Conservation (phyloP, 305 asterid species). For the Fraxinus nigra region DNA sequence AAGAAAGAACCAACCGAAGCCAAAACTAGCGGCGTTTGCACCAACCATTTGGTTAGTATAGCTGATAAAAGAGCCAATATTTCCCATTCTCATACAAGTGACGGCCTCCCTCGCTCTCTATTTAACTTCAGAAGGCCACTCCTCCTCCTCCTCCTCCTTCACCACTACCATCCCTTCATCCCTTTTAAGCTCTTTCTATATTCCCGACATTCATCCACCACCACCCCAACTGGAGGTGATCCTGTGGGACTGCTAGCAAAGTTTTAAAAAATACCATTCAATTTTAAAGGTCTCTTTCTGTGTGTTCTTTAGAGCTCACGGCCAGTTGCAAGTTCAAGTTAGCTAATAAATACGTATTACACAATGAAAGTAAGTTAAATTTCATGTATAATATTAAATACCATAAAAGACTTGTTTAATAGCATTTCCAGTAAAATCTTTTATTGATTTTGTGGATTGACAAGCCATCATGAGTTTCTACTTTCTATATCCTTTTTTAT, state of each 20-base stretch:
- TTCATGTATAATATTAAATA: not conserved
- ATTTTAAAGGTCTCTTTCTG: not conserved
- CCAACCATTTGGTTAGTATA: constrained; percentile 38
- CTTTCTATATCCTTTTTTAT: not conserved
- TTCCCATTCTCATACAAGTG: constrained; percentile 37
- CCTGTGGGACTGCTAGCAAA: not conserved
- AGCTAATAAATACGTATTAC: not conserved
- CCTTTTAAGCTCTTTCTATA: not conserved
- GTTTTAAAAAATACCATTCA: not conserved
- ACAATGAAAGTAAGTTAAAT: not conserved
- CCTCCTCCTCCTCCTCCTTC: not conserved
- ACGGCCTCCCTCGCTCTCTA: constrained; percentile 12
- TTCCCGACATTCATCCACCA: not conserved
- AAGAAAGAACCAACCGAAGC: constrained; percentile 29
- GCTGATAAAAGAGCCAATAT: constrained; percentile 37
- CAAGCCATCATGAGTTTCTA: not conserved
- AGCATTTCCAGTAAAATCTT: not conserved
- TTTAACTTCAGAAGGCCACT: not conserved
- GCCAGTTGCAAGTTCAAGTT: not conserved
- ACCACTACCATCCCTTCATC: not conserved
- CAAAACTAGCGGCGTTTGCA: constrained; percentile 35
- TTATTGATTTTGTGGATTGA: not conserved
- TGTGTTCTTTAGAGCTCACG: not conserved
- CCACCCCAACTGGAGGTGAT: not conserved
- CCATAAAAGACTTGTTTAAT: not conserved